Evolutionary conservation across 202 grass and related monocot species (phyloP), one percentile per base, ranked within the genome.

Genomic region (Setaria viridis): DNA sequence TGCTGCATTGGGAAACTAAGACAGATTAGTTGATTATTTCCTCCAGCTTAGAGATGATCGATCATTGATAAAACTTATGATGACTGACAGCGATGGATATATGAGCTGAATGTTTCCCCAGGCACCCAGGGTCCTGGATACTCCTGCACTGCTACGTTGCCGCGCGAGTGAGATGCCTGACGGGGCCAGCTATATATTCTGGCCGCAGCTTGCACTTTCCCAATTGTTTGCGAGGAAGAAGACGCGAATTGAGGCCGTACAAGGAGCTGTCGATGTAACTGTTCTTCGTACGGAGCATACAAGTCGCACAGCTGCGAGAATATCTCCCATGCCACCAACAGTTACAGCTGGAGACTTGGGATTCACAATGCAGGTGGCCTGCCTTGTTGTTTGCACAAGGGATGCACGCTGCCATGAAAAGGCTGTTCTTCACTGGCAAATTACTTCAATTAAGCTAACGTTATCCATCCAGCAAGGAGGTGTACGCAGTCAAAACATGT

Each of bases 301-400:
- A 7, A 72, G 70, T 73, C 29, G 46, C 47, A 51, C 46, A 50
- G 46, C 70, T 50, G 46, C 13, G 69, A 72, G 70, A 73, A 73
- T 73, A 73, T 73, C 46, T 73, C 46, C 4, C 45, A 12, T 72
- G 13, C n/a, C n/a, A 21, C 1, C 58, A 62, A 30, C 21, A 4
- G 58, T 11, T 43, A 41, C n/a, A 29, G 57, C 12, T 59, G 20
- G 67, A 47, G 41, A 70, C 20, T 11, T 45, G 66, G 39, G 20
- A 46, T 70, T 13, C 41, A 69, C 39, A 45, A 45, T 13, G 20
- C 19, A 47, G 11, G 25, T 25, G 25, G 25, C 25, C 25, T 42
- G 39, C 39, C 39, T 42, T 42, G 39, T 42, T 42, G 39, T 42
- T 42, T 42, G 39, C 39, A 42, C 11, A 15, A 16, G 49, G 49